Conservation (phyloP, 768 basidiomycete species). For the Cystobasidium onofrii region DNA sequence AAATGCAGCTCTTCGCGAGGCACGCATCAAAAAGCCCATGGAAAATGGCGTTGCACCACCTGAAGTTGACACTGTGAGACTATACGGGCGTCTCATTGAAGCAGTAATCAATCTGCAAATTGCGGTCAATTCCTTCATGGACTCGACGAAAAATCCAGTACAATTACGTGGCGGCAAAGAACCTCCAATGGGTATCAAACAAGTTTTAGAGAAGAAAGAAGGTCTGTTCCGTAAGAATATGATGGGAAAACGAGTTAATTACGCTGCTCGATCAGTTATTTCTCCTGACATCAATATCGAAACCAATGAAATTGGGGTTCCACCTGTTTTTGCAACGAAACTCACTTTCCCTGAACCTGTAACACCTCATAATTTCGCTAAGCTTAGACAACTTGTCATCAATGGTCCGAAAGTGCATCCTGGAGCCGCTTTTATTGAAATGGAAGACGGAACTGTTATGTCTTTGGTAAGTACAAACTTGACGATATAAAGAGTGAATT, state of each 20-base stretch:
- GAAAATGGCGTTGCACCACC: neutral
- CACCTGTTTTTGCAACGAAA: conserved; percentile 92
- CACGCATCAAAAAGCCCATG: conserved; percentile 20
- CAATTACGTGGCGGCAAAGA: conserved; percentile 76
- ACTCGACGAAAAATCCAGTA: conserved; percentile 87
- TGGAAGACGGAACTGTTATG: conserved; percentile 82
- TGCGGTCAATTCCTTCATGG: conserved; percentile 94
- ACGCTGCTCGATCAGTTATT: conserved; percentile 98
- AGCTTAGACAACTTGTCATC: conserved; percentile 80
- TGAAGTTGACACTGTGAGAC: conserved; percentile 50
- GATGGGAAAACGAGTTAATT: conserved; percentile 99
- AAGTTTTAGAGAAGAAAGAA: conserved; percentile 96
- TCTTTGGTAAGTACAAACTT: conserved; percentile 66
- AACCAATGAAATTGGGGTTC: conserved; percentile 95
- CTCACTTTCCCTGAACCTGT: conserved; percentile 97
- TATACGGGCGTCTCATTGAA: conserved; percentile 66
- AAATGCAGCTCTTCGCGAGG: conserved; percentile 4
- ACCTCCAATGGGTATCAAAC: conserved; percentile 89
- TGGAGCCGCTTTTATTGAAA: conserved; percentile 88
- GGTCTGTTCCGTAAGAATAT: conserved; percentile 96
- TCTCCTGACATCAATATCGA: conserved; percentile 99
- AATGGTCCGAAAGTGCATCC: conserved; percentile 81
- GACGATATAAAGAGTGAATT: no score
- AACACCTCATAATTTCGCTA: conserved; percentile 78
- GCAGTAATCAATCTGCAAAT: conserved; percentile 79